Base-by-base conservation (phyloP, 345 rosid species). In the Cardamine chenopodiifolia region DNA sequence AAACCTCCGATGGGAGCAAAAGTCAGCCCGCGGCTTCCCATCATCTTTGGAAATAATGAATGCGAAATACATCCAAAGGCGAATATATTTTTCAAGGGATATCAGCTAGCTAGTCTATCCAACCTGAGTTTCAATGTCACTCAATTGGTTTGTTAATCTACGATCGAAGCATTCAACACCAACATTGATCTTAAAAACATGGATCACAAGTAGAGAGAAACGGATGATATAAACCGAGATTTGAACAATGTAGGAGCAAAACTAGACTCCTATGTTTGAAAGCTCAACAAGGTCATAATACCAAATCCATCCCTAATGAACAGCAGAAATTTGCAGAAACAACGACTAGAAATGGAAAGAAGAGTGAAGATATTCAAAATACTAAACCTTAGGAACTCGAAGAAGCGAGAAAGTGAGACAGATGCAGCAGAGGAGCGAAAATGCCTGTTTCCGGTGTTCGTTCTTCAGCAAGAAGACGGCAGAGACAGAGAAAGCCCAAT, bases 401-500 rank as follows among this genome's bases (percentile, higher is more conserved):
- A 45, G 44, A 26, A 56, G 42, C 9, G 56, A 70, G 45, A 57
- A 35, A 9, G 40, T 35, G 14, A 28, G 29, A 45, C 40, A 17
- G 56, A 19, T 50, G 34, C 32, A 66, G 48, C 56, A 7, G 63
- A 28, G 53, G 8, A 37, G 18, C 13, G 4, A 20, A 55, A 28
- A 54, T 54, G 28, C 5, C 6, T 18, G 40, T 55, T 29, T 42
- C 17, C 3, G 5, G 14, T 18, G 32, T 56, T 56, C 22, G 23
- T 42, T 56, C 22, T 55, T 26, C 40, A 28, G 19, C 3, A 12
- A 18, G 3, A 50, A 52, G 35, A 68, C 10, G 26, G 9, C 11
- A 7, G 20, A 22, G 17, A 4, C 28, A 7, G 18, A 54, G 29
- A 47, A 75, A 75, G 62, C 73, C 73, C 68, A 74, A 22, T 6